These are phyloP conservation scores for Xylaria sp. DNA, from an alignment of 2,329 filamentous ascomycete genomes.

Conservation along the genomic window DNA sequence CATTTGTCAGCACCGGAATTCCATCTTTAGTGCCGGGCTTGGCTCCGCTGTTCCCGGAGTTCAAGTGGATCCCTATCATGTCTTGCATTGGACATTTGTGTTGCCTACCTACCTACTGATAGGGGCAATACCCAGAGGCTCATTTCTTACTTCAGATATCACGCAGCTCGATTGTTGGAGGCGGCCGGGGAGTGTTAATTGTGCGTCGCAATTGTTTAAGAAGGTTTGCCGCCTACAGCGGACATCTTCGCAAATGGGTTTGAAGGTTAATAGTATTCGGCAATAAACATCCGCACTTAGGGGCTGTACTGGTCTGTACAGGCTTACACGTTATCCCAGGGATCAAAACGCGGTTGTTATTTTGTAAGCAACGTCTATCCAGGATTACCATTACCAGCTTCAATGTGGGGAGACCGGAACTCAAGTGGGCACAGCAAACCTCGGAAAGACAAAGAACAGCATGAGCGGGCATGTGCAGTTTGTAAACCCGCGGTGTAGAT, in stretches of 20 bases:
- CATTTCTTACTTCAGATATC: background rate
- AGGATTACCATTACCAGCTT: background rate
- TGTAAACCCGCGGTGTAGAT: background rate
- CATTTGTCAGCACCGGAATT: constrained; percentile 33
- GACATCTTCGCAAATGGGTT: background rate
- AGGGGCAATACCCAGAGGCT: too few species aligned
- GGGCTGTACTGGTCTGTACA: background rate
- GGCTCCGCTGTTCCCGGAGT: constrained; percentile 28
- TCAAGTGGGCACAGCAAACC: constrained; percentile 9
- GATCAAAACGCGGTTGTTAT: background rate
- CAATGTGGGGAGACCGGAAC: constrained; percentile 6
- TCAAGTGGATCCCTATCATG: constrained; percentile 28
- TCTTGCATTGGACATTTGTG: background rate
- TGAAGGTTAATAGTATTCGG: background rate
- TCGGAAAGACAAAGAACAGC: background rate
- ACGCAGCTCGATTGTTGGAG: background rate
- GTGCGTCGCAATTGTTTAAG: background rate
- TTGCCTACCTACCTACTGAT: too few species aligned
- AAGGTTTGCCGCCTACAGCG: too few species aligned
- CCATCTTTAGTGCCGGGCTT: constrained; percentile 21
- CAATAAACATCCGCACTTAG: background rate
- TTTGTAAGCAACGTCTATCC: background rate
- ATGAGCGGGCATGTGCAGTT: background rate
- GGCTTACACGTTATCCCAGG: background rate
- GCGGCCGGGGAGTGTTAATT: background rate